phyloP scores from a whole-genome alignment of 306 rosid species.

The Quercus glauca region DNA sequence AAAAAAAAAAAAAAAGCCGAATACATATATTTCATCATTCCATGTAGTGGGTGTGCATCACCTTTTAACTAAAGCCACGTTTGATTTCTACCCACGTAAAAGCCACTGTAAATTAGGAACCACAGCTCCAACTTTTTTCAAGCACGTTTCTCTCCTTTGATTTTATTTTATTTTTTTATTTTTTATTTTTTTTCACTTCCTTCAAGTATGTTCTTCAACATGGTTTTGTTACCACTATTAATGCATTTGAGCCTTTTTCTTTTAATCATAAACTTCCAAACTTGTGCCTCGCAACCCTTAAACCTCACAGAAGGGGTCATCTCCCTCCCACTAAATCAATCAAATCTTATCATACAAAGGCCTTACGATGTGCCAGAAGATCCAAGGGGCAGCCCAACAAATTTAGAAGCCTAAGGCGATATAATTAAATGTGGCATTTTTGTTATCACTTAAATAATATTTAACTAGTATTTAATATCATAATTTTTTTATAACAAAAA shows the following conservation, averaged over 20 bases:
- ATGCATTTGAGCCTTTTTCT: neutral
- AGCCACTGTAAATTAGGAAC: neutral
- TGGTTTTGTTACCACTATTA: neutral
- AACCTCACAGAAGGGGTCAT: slow-evolving; percentile 37
- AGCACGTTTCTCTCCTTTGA: neutral
- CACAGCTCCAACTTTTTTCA: neutral
- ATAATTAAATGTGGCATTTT: too few relatives aligned
- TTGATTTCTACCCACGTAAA: too few relatives aligned
- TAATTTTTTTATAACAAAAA: too few relatives aligned
- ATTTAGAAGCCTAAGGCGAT: too few relatives aligned
- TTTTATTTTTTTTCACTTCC: neutral
- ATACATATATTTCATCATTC: too few relatives aligned
- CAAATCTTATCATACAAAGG: slow-evolving; percentile 27
- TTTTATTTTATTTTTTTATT: too few relatives aligned
- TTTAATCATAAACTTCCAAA: neutral
- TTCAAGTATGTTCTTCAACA: neutral
- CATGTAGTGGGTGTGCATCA: too few relatives aligned
- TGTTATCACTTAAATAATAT: too few relatives aligned
- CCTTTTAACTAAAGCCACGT: too few relatives aligned
- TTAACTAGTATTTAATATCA: too few relatives aligned
- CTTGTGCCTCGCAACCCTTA: neutral
- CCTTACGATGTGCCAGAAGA: slow-evolving; percentile 27
- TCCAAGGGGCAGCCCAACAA: too few relatives aligned
- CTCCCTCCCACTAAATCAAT: slow-evolving; percentile 8
- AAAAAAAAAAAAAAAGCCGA: too few relatives aligned